These are phyloP conservation scores for Peronospora tabacina DNA, from an alignment of 352 stramenopile species.

Conservation along the genomic window DNA sequence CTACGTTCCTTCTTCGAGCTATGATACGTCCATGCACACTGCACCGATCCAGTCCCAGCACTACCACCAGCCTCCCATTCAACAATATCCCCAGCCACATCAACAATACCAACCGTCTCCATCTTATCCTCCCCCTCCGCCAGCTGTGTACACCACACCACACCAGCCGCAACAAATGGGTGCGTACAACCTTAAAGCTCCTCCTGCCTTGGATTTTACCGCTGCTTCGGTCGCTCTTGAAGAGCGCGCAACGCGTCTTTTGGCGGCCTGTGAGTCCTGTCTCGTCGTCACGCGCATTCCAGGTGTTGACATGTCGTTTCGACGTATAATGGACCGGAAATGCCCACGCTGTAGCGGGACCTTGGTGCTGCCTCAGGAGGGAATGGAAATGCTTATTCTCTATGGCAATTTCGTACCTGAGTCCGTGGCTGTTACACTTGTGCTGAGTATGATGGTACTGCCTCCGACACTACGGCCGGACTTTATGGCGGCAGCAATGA, in stretches of 20 bases:
- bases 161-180: constrained; percentile 24
- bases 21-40: constrained; percentile 13
- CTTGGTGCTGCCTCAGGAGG: constrained; percentile 63
- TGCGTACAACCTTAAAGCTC: constrained; percentile 20
- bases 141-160: constrained; percentile 17
- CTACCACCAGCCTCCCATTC: constrained; percentile 16
- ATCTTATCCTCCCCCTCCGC: constrained; percentile 11
- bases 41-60: constrained; percentile 17
- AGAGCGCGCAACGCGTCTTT: constrained; percentile 50
- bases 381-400: constrained; percentile 86
- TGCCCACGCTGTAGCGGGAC: constrained; percentile 53
- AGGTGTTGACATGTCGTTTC: constrained; percentile 76
- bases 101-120: constrained; percentile 8
- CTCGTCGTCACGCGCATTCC: constrained; percentile 58
- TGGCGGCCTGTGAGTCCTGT: constrained; percentile 68
- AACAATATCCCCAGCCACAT: constrained; percentile 15
- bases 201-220: constrained; percentile 18
- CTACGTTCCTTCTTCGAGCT: constrained; percentile 11
- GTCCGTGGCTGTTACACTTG: constrained; percentile 49
- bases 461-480: constrained; percentile 68
- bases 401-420: constrained; percentile 79
- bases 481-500: constrained; percentile 79
- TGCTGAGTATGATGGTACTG: constrained; percentile 58
- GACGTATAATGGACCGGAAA: constrained; percentile 71
- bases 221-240: constrained; percentile 17